Base-by-base conservation (phyloP, 805 yeast genomes). In the Barnettozyma pratensis region DNA sequence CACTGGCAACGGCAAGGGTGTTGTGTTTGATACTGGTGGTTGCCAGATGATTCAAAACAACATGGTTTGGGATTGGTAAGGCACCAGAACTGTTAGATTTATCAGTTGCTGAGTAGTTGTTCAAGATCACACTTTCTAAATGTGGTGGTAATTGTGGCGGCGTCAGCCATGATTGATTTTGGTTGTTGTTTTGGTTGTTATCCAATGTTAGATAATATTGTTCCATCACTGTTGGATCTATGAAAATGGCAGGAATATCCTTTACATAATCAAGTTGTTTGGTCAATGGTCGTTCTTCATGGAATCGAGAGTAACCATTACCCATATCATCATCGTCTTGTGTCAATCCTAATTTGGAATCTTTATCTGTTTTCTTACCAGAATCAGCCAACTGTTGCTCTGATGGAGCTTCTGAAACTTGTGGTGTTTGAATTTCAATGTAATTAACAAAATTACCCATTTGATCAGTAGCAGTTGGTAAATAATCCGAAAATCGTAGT, bases 141-240 rank as follows among this genome's bases (percentile, higher is more conserved):
- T 92, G 99, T 8, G 99, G 99, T 7, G 99, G 99, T 44, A 94
- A 74, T 62, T 87, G 96, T 26, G 99, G 99, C 25, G 99, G 98
- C 31, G 95, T 89, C 46, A 91, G 52, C 77, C 77, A 73, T 3
- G 75, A 65, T 76, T 73, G 83, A 72, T 69, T 80, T 71, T 70
- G 78, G 68, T 66, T 82, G 66, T 72, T 76, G 41, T 72, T 72
- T 62, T 82, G 83, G 40, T 84, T 79, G 57, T 79, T 80, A 60
- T 87, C 95, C 44, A 87, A 72, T 1, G 92, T 87, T 41, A 82
- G 69, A 59, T 87, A 87, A 60, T 87, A 87, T 56, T 85, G 90
- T 62, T 87, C 92, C 95, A 87, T 87, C 2, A 85, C 92, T 49
- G 85, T 79, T 4, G 94, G 91, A 57, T 87, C 95, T 4, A 88